Percentiles rank a stretch among this genome's conserved stretches.
Conservation (phyloP, 1,284 basidiomycete species). For the Spongispora temasekensis region DNA sequence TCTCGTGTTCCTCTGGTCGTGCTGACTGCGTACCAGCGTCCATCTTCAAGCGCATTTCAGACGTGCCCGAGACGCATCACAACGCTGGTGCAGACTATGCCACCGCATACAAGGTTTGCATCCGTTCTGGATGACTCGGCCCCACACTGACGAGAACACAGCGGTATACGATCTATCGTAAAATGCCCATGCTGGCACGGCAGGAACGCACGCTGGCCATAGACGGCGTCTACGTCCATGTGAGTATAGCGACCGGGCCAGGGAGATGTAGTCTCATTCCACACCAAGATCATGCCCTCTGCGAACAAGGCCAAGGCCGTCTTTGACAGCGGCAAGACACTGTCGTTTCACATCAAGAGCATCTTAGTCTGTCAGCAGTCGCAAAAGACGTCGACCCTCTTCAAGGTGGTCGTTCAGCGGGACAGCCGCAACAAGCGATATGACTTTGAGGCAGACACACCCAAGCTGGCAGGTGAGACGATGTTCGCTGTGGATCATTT, state of each 20-base stretch:
- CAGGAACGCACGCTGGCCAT: conserved; percentile 92
- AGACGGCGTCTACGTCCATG: conserved; percentile 94
- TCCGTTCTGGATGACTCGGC: background rate
- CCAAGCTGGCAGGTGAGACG: conserved; percentile 73
- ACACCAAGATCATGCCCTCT: conserved; percentile 81
- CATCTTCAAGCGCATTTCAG: conserved; percentile 86
- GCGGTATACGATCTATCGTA: conserved; percentile 94
- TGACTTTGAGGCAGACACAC: conserved; percentile 95
- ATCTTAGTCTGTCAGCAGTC: conserved; percentile 85
- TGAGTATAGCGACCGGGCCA: conserved; percentile 42
- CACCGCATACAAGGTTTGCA: conserved; percentile 77
- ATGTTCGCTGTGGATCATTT: background rate
- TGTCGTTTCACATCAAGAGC: conserved; percentile 90
- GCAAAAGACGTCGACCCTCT: conserved; percentile 76
- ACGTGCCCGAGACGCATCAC: conserved; percentile 65
- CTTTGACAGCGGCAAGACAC: conserved; percentile 86
- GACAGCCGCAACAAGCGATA: conserved; percentile 87
- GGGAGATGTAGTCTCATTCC: conserved; percentile 5
- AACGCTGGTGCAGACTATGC: conserved; percentile 62
- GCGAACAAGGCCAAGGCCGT: conserved; percentile 80
- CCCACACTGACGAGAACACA: conserved; percentile 33
- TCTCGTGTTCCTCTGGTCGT: background rate
- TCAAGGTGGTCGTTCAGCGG: conserved; percentile 81
- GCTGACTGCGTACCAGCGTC: conserved; percentile 58
- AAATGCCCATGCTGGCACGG: conserved; percentile 89